Evolutionary conservation across 257 asterid species (phyloP).

Genomic region (Thymus quinquecostatus): DNA sequence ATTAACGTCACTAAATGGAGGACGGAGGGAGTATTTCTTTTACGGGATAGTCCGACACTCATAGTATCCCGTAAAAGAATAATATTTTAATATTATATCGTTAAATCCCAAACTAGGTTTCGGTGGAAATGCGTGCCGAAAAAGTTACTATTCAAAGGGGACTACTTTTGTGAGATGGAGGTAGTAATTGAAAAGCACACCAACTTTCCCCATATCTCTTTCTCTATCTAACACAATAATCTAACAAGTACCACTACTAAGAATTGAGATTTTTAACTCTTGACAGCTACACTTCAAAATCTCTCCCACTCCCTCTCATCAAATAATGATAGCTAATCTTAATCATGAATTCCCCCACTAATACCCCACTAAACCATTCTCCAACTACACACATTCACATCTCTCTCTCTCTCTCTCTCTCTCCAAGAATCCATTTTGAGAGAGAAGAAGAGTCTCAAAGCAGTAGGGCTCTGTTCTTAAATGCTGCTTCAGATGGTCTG

Average conservation of each 20-base stretch:
- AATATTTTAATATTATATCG: too few species aligned
- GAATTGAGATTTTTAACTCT: constrained; percentile 25
- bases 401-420: constrained; percentile 11
- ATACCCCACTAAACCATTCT: constrained; percentile 33
- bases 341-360: constrained; percentile 50
- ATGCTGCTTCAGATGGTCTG: constrained; percentile 50
- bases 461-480: constrained; percentile 40
- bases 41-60: too few species aligned
- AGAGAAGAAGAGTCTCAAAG: constrained; percentile 30
- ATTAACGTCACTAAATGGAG: too few species aligned
- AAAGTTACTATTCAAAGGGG: too few species aligned
- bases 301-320: constrained; percentile 11
- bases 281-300: neutral
- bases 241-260: constrained; percentile 20
- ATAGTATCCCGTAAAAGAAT: too few species aligned
- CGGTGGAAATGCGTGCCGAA: too few species aligned
- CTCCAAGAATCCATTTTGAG: constrained; percentile 35
- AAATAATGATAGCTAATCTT: constrained; percentile 45
- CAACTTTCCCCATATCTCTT: constrained; percentile 24
- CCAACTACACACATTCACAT: constrained; percentile 5
- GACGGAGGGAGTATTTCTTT: too few species aligned
- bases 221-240: constrained; percentile 29
- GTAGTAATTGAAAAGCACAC: neutral
- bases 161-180: too few species aligned
- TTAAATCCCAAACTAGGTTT: too few species aligned